A percentile compares a stretch with the other conserved stretches of the same genome.
phyloP scores from a whole-genome alignment of 2,329 filamentous ascomycete species.

The Scytalidium lignicola region DNA sequence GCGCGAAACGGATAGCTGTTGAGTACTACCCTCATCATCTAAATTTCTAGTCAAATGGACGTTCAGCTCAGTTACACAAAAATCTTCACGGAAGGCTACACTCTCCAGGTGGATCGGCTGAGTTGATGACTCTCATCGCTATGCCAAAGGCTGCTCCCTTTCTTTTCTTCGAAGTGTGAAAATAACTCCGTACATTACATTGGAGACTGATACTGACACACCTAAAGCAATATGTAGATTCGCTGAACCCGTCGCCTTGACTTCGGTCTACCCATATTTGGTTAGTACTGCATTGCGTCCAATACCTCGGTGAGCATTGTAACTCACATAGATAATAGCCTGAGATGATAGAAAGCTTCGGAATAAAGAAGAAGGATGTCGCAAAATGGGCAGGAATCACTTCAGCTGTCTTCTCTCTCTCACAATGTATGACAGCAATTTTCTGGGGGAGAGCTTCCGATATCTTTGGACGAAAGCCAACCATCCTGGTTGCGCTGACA shows the following conservation, averaged over 20 bases:
- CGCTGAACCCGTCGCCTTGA: slow-evolving; percentile 68
- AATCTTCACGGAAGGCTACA: too few species aligned
- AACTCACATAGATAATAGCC: slow-evolving; percentile 46
- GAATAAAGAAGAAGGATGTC: slow-evolving; percentile 64
- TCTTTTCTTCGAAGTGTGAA: background rate
- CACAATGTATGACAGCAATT: slow-evolving; percentile 67
- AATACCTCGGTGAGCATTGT: slow-evolving; percentile 10
- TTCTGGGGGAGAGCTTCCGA: slow-evolving; percentile 76
- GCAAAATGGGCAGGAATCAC: slow-evolving; percentile 77
- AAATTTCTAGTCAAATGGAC: too few species aligned
- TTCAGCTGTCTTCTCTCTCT: slow-evolving; percentile 66
- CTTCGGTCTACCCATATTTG: slow-evolving; percentile 39
- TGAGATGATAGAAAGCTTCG: slow-evolving; percentile 80
- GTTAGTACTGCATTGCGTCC: slow-evolving; percentile 23
- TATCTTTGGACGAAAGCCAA: slow-evolving; percentile 72
- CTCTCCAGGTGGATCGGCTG: too few species aligned
- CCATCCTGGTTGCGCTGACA: slow-evolving; percentile 67
- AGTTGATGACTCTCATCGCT: too few species aligned
- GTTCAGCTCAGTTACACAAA: too few species aligned
- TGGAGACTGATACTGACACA: slow-evolving; percentile 2
- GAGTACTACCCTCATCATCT: too few species aligned
- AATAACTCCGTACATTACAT: background rate
- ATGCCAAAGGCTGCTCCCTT: too few species aligned
- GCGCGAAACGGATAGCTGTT: too few species aligned
- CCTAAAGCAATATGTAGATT: slow-evolving; percentile 67